Percentiles rank a stretch among this genome's conserved stretches.
Evolutionary conservation across 139 green algal genomes (phyloP).

Genomic region (Pycnococcus provasolii): DNA sequence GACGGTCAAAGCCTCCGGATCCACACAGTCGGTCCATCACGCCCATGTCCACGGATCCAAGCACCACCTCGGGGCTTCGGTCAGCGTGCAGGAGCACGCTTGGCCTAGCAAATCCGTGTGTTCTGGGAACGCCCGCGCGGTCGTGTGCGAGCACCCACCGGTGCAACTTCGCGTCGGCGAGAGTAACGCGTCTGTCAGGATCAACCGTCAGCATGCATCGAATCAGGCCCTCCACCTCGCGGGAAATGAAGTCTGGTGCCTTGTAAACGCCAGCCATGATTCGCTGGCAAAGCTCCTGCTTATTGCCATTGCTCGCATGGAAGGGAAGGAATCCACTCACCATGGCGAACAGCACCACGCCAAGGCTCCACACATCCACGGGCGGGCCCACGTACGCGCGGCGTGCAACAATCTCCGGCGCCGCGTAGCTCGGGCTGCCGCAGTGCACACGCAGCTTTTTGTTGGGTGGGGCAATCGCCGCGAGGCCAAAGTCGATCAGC

Average conservation of each 20-base stretch:
- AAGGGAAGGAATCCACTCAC: slow-evolving; percentile 41
- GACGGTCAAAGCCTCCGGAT: no score
- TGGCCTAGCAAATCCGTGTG: no score
- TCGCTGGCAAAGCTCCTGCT: slow-evolving; percentile 62
- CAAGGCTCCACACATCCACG: slow-evolving; percentile 68
- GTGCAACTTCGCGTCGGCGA: slow-evolving; percentile 3
- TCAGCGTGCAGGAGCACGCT: no score
- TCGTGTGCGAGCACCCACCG: no score
- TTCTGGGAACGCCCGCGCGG: no score
- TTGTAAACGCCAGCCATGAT: slow-evolving; percentile 56
- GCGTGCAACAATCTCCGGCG: slow-evolving; percentile 32
- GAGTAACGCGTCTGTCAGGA: slow-evolving; percentile 43
- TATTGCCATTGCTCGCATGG: slow-evolving; percentile 18
- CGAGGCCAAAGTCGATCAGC: slow-evolving; percentile 34
- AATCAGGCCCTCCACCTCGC: slow-evolving; percentile 41
- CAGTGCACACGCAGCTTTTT: slow-evolving; percentile 35
- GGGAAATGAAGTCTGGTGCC: slow-evolving; percentile 40
- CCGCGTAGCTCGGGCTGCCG: slow-evolving; percentile 30
- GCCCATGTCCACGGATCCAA: no score
- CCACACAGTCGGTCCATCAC: no score
- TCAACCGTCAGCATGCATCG: slow-evolving; percentile 62
- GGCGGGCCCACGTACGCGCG: slow-evolving; percentile 40
- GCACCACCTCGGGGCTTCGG: no score
- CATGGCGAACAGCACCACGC: slow-evolving; percentile 80
- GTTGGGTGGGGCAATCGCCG: slow-evolving; percentile 18